A percentile compares a stretch with the other conserved stretches of the same genome.
phyloP scores from a whole-genome alignment of 2,329 filamentous ascomycete genomes.

The Seiridium unicorne region DNA sequence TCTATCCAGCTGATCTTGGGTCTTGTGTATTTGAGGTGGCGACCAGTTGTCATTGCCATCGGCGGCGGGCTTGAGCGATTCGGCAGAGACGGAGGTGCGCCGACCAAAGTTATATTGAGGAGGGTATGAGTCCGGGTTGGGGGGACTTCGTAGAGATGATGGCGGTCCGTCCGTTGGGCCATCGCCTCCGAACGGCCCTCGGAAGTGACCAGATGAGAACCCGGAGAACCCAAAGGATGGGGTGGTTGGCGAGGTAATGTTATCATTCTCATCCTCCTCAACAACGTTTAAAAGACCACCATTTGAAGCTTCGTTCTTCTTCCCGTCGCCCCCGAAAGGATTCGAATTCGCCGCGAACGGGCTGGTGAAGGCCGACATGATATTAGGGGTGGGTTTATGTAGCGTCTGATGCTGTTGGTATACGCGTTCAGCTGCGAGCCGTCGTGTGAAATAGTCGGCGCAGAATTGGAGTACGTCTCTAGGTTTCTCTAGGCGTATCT shows the following conservation, averaged over 20 bases:
- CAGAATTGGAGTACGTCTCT: constrained; percentile 69
- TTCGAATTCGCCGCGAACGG: constrained; percentile 67
- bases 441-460: constrained; percentile 65
- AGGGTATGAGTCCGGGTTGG: constrained; percentile 71
- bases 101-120: constrained; percentile 92
- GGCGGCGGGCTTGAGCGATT: constrained; percentile 87
- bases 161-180: constrained; percentile 41
- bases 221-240: constrained; percentile 50
- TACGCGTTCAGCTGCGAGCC: constrained; percentile 64
- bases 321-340: constrained; percentile 64
- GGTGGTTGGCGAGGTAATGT: constrained; percentile 71
- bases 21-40: constrained; percentile 82
- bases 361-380: constrained; percentile 78
- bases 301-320: constrained; percentile 28
- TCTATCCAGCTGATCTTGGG: constrained; percentile 74
- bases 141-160: constrained; percentile 43
- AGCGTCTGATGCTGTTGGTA: constrained; percentile 42
- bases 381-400: constrained; percentile 10
- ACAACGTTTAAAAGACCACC: constrained; percentile 57
- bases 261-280: constrained; percentile 81
- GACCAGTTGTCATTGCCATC: constrained; percentile 86
- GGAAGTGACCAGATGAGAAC: constrained; percentile 41
- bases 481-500: constrained; percentile 57
- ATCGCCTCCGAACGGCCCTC: constrained; percentile 53
- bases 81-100: constrained; percentile 93